A percentile compares a stretch with the other conserved stretches of the same genome.
Evolutionary conservation across 139 green algal species (phyloP).

Genomic region (Chlorella sorokiniana): DNA sequence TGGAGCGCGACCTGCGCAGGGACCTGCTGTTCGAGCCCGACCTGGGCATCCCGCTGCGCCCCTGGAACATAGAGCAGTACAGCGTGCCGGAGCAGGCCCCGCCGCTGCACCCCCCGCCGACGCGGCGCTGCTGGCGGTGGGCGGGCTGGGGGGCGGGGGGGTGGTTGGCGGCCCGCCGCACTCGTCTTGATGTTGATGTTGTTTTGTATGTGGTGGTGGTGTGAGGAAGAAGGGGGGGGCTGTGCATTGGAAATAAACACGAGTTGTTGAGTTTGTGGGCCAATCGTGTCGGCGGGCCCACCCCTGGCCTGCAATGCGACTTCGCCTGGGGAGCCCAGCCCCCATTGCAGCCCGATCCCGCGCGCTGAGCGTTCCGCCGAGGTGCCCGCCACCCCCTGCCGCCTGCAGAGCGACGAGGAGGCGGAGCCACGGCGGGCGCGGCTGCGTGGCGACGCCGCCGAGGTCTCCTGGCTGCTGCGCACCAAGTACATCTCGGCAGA

Average conservation of each 20-base stretch:
- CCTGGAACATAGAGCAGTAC: constrained; percentile 71
- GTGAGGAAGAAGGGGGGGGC: not conserved
- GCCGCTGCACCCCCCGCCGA: constrained; percentile 63
- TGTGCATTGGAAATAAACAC: too few relatives aligned
- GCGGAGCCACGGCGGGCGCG: constrained; percentile 1
- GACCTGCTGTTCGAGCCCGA: constrained; percentile 63
- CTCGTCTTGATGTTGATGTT: not conserved
- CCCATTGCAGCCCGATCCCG: too few relatives aligned
- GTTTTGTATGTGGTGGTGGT: not conserved
- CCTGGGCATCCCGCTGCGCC: constrained; percentile 62
- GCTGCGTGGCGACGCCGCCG: constrained; percentile 15
- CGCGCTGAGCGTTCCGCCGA: too few relatives aligned
- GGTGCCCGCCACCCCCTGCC: too few relatives aligned
- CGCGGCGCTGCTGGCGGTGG: constrained; percentile 44
- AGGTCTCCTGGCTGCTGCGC: constrained; percentile 71
- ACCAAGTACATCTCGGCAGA: constrained; percentile 68
- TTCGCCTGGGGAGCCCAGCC: too few relatives aligned
- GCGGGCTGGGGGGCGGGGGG: not conserved
- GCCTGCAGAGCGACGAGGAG: constrained; percentile 19
- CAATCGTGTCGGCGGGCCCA: too few relatives aligned
- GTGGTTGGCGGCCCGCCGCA: not conserved
- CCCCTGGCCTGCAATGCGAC: too few relatives aligned
- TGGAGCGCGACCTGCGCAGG: constrained; percentile 61
- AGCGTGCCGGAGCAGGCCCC: constrained; percentile 37
- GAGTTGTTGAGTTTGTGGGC: too few relatives aligned